Base-by-base conservation (phyloP, 345 rosid species). In the Citrus australasica region DNA sequence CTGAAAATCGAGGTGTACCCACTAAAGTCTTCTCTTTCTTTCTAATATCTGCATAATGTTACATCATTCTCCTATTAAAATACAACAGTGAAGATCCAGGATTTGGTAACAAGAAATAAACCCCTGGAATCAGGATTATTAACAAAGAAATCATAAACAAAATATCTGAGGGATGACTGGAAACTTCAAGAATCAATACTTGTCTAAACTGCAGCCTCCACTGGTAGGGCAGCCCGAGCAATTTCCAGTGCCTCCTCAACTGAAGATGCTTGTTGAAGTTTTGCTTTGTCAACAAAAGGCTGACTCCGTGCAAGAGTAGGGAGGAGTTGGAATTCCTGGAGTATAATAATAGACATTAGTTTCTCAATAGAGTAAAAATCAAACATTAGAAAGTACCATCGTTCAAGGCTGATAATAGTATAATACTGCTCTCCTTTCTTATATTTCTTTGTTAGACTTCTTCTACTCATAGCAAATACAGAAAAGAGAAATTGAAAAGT, bases 241-340 rank as follows among this genome's bases (percentile, higher is more conserved):
- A 95, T 90, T 75, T 87, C 86, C 3, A 95, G 87, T 0, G 97
- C 99, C 86, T 88, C 97, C 84, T 96, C 97, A 5, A 91, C 97
- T 7, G 97, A 93, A 63, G 98, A 87, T 71, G 98, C 97, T 40
- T 85, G 86, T 71, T 86, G 87, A 71, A 93, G 98, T 84, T 89
- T 88, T 56, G 89, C 82, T 82, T 88, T 93, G 42, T 96, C 95
- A 17, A 93, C 86, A 0, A 74, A 56, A 33, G 99, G 99, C 81
- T 91, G 97, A 85, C 86, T 82, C 88, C 98, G 86, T n/a, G 94
- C 94, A 65, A 91, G 90, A 85, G 87, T 83, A 11, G 94, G 97
- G 16, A 94, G 96, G 68, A 94, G 92, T 84, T 94, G 88, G 77
- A 92, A 90, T 88, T 94, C 98, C 98, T 90, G 62, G 25, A 79